Evolutionary conservation across 306 rosid genomes (phyloP).

Genomic region (Cicer cuneatum): DNA sequence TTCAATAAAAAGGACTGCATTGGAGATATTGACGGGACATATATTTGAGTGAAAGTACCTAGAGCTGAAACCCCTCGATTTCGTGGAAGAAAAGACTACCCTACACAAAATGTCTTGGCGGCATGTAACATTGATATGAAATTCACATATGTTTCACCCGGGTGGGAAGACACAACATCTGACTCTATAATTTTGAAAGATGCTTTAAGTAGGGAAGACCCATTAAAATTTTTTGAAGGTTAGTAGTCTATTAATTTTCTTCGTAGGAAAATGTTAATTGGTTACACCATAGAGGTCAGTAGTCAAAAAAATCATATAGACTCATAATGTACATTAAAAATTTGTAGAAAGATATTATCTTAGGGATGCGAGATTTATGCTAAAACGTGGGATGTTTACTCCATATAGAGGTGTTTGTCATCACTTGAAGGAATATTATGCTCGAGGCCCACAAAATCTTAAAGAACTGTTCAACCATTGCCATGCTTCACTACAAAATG

Average conservation of each 20-base stretch:
- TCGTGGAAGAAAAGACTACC: too few relatives aligned
- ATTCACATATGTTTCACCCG: not conserved
- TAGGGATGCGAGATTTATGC: not conserved
- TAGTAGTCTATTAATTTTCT: not conserved
- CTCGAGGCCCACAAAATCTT: not conserved
- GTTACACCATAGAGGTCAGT: too few relatives aligned
- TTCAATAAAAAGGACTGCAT: not conserved
- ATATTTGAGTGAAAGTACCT: not conserved
- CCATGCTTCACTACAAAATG: not conserved
- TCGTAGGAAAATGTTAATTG: not conserved
- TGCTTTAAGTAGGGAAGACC: not conserved
- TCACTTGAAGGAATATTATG: not conserved
- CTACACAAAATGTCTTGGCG: too few relatives aligned
- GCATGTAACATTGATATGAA: too few relatives aligned
- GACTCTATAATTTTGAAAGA: not conserved
- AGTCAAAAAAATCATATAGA: too few relatives aligned
- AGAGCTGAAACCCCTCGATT: not conserved
- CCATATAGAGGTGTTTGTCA: not conserved
- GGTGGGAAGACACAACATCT: not conserved
- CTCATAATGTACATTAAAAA: not conserved
- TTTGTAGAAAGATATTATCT: not conserved
- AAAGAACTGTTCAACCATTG: not conserved
- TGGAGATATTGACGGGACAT: not conserved
- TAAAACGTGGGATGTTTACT: not conserved
- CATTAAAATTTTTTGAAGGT: not conserved